Conservation (phyloP, 169 alveolate species). For the Cryptosporidium parvum region DNA sequence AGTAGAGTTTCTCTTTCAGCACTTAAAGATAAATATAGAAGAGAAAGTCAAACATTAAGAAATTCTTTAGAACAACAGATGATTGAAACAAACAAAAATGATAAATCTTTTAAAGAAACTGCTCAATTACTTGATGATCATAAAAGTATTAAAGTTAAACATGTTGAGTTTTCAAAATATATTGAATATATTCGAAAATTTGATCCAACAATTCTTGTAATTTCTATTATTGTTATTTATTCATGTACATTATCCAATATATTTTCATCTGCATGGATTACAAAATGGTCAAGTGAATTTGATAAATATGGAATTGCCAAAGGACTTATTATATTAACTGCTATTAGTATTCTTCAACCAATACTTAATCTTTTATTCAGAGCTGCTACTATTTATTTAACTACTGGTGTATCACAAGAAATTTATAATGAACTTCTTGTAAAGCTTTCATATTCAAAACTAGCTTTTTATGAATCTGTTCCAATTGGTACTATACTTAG, state of each 20-base stretch:
- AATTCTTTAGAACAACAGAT: background rate
- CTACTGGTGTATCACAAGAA: conserved; percentile 15
- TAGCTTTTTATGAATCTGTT: conserved; percentile 61
- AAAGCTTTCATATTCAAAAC: conserved; percentile 59
- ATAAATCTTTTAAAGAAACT: background rate
- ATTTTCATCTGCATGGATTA: conserved; percentile 46
- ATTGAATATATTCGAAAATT: conserved; percentile 23
- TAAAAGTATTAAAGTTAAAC: background rate
- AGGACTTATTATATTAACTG: conserved; percentile 26
- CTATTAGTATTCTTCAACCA: conserved; percentile 46
- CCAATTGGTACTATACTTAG: conserved; percentile 77
- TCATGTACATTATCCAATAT: conserved; percentile 28
- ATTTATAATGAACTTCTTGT: conserved; percentile 58
- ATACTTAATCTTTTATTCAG: conserved; percentile 37
- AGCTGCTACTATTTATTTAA: conserved; percentile 17
- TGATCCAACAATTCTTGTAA: background rate
- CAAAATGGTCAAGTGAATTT: conserved; percentile 49
- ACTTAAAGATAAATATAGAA: conserved; percentile 37
- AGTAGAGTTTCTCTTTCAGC: conserved; percentile 45
- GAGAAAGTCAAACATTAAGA: conserved; percentile 37
- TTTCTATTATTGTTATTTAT: conserved; percentile 14
- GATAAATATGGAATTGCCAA: background rate
- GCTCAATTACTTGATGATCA: conserved; percentile 9
- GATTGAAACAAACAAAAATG: background rate
- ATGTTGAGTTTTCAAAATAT: conserved; percentile 26